Percentiles rank a stretch among this genome's conserved stretches.
Evolutionary conservation across 257 asterid species (phyloP).

Genomic region (Paulownia fortunei): DNA sequence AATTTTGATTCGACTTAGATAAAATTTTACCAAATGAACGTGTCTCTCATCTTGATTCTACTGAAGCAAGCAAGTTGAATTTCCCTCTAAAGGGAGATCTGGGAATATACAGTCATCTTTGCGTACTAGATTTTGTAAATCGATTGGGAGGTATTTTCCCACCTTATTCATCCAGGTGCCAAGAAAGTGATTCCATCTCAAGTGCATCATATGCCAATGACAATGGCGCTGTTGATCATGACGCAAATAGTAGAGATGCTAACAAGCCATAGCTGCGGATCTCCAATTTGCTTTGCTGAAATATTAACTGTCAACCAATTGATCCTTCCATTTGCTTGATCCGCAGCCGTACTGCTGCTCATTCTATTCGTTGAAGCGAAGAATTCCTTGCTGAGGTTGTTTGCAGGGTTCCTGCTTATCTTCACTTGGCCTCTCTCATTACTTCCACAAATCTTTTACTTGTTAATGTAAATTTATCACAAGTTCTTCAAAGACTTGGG

Average conservation of each 20-base stretch:
- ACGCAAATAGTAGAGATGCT: slow-evolving; percentile 35
- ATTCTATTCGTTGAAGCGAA: neutral
- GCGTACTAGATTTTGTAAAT: slow-evolving; percentile 61
- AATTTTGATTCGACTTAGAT: too few species aligned
- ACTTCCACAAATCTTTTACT: neutral
- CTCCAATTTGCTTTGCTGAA: neutral
- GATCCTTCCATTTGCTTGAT: neutral
- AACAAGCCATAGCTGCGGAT: slow-evolving; percentile 33
- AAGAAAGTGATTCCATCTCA: slow-evolving; percentile 40
- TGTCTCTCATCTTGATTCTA: slow-evolving; percentile 56
- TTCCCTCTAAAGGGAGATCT: slow-evolving; percentile 42
- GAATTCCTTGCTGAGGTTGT: neutral
- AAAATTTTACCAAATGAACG: too few species aligned
- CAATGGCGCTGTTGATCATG: slow-evolving; percentile 35
- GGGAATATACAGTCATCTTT: slow-evolving; percentile 45
- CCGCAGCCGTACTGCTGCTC: neutral
- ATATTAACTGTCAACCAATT: neutral
- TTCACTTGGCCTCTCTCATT: neutral
- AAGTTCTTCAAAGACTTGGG: neutral
- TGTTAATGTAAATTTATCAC: slow-evolving; percentile 10
- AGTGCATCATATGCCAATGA: slow-evolving; percentile 31
- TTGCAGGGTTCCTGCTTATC: neutral
- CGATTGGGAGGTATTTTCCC: slow-evolving; percentile 61
- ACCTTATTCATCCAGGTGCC: slow-evolving; percentile 52
- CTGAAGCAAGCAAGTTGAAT: slow-evolving; percentile 55